phyloP scores from a whole-genome alignment of 768 basidiomycete species.

The Chlorophyllum brunneum region DNA sequence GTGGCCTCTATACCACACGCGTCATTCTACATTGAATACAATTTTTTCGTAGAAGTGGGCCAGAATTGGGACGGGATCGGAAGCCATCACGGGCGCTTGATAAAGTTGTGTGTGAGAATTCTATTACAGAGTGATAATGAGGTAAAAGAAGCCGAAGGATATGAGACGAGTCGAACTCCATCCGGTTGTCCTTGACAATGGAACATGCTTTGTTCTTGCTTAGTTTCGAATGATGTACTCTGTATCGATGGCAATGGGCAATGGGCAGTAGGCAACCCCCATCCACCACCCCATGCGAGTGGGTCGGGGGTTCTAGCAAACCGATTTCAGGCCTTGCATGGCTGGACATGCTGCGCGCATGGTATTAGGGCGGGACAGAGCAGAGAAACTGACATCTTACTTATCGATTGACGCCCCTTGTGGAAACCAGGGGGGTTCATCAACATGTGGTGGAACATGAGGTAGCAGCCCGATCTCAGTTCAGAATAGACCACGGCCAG shows the following conservation, averaged over 20 bases:
- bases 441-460: slow-evolving; percentile 40
- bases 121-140: not conserved
- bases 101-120: slow-evolving; percentile 3
- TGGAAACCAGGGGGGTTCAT: slow-evolving; percentile 20
- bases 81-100: slow-evolving; percentile 1
- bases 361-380: slow-evolving; percentile 3
- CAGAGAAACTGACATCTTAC: not conserved
- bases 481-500: not conserved
- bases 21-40: too few species aligned
- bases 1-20: too few species aligned
- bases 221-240: not conserved
- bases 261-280: not conserved
- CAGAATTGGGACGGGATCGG: too few species aligned
- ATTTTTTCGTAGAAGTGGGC: too few species aligned
- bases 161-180: not conserved
- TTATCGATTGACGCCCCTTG: slow-evolving; percentile 18
- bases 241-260: not conserved
- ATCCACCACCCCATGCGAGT: too few species aligned
- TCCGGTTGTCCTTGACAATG: slow-evolving; percentile 9
- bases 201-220: not conserved
- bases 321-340: not conserved
- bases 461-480: slow-evolving; percentile 18
- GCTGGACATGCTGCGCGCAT: not conserved
- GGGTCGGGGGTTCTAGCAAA: not conserved
- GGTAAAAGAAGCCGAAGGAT: not conserved